Evolutionary conservation across 1,284 basidiomycete genomes (phyloP).

Genomic region (Fistulinella cinereoalba): DNA sequence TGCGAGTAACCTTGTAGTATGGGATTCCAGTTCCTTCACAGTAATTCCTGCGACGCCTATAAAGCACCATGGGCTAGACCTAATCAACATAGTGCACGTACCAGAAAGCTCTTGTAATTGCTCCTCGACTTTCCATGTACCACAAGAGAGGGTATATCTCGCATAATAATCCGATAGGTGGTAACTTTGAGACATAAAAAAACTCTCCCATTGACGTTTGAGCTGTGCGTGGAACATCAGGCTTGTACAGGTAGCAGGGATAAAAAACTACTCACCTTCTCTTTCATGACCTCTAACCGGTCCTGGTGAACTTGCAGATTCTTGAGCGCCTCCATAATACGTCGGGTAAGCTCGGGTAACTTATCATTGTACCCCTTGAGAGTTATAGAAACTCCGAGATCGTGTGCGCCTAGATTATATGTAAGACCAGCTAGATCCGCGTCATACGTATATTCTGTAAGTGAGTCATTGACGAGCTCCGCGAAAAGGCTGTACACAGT

Average conservation of each 20-base stretch:
- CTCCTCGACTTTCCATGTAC: conserved; percentile 80
- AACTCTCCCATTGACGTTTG: conserved; percentile 80
- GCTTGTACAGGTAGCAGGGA: conserved; percentile 1
- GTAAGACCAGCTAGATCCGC: conserved; percentile 88
- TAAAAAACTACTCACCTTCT: conserved; percentile 56
- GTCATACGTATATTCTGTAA: conserved; percentile 91
- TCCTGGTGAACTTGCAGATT: conserved; percentile 67
- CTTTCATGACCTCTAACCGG: conserved; percentile 81
- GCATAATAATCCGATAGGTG: conserved; percentile 78
- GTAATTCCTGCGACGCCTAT: conserved; percentile 9
- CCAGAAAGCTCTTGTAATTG: conserved; percentile 76
- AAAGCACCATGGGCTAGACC: background rate
- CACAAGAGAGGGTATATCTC: conserved; percentile 68
- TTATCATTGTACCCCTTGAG: conserved; percentile 96
- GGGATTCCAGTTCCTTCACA: conserved; percentile 68
- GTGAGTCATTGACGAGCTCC: conserved; percentile 85
- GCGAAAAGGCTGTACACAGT: conserved; percentile 63
- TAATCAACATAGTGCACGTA: conserved; percentile 39
- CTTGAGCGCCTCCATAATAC: conserved; percentile 75
- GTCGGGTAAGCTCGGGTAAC: conserved; percentile 72
- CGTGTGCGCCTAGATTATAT: conserved; percentile 70
- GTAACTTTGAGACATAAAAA: conserved; percentile 84
- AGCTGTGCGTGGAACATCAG: conserved; percentile 41
- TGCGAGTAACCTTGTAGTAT: conserved; percentile 63
- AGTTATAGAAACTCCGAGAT: conserved; percentile 68